phyloP scores from a whole-genome alignment of 2,329 filamentous ascomycete species.

The Mollisiaceae sp. region DNA sequence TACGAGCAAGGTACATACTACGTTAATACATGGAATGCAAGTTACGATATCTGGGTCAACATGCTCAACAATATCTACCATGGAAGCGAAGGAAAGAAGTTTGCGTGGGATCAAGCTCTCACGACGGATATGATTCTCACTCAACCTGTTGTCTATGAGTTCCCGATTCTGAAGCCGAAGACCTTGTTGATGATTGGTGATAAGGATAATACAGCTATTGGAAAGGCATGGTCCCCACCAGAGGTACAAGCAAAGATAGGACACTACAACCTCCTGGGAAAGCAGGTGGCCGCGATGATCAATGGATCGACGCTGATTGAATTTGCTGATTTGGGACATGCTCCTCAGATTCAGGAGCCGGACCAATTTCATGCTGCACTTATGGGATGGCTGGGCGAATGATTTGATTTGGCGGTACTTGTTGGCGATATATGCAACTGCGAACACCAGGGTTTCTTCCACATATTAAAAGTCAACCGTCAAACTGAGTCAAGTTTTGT shows the following conservation, averaged over 20 bases:
- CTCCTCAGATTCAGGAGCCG: slow-evolving; percentile 58
- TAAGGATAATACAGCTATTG: slow-evolving; percentile 60
- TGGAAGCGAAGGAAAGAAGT: slow-evolving; percentile 49
- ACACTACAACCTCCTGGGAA: slow-evolving; percentile 55
- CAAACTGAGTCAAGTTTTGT: no score
- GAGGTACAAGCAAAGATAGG: slow-evolving; percentile 52
- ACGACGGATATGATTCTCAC: slow-evolving; percentile 61
- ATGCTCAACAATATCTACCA: slow-evolving; percentile 60
- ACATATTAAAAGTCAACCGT: no score
- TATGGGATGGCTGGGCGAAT: slow-evolving; percentile 49
- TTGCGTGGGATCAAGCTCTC: slow-evolving; percentile 54
- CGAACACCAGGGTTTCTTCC: no score
- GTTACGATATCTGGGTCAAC: slow-evolving; percentile 59
- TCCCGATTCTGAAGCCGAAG: slow-evolving; percentile 49
- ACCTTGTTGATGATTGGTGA: slow-evolving; percentile 57
- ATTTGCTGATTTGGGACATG: slow-evolving; percentile 56
- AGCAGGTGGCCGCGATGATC: slow-evolving; percentile 50
- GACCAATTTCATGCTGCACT: slow-evolving; percentile 52
- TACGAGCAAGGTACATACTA: slow-evolving; percentile 58
- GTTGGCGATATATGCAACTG: no score
- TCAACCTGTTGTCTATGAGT: slow-evolving; percentile 56
- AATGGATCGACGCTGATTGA: slow-evolving; percentile 51
- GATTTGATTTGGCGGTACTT: not conserved
- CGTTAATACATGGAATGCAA: slow-evolving; percentile 51
- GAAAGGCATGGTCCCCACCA: slow-evolving; percentile 53